phyloP scores from a whole-genome alignment of 106 monocot species.

The Platanthera zijinensis region DNA sequence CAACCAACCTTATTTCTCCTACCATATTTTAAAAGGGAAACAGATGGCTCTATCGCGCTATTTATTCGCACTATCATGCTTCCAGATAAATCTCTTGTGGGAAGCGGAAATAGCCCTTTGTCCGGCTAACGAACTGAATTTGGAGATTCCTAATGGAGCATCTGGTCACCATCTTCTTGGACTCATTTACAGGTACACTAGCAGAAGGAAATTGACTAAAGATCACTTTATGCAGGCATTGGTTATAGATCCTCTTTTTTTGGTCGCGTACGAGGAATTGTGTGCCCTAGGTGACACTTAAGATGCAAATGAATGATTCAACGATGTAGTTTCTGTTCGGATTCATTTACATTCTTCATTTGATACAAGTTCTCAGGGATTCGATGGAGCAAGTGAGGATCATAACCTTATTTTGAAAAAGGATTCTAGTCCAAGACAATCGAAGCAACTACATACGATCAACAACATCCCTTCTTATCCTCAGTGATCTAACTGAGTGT shows the following conservation, averaged over 20 bases:
- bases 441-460: slow-evolving; percentile 40
- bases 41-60: slow-evolving; percentile 85
- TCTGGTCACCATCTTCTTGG: slow-evolving; percentile 97
- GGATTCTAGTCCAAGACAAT: slow-evolving; percentile 59
- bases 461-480: slow-evolving; percentile 35
- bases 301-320: too few species aligned
- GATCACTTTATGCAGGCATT: slow-evolving; percentile 83
- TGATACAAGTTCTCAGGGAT: too few species aligned
- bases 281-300: slow-evolving; percentile 47
- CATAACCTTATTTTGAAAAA: slow-evolving; percentile 18
- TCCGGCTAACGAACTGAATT: slow-evolving; percentile 57
- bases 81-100: slow-evolving; percentile 79
- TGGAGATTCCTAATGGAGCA: slow-evolving; percentile 96
- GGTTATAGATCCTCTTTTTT: slow-evolving; percentile 84
- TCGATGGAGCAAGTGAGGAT: background rate
- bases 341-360: too few species aligned
- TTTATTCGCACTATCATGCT: slow-evolving; percentile 89
- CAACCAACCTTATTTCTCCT: slow-evolving; percentile 80
- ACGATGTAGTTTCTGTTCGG: too few species aligned
- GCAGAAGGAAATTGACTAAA: slow-evolving; percentile 56
- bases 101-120: slow-evolving; percentile 83
- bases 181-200: slow-evolving; percentile 81
- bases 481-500: slow-evolving; percentile 22
- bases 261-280: slow-evolving; percentile 95
- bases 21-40: slow-evolving; percentile 70